phyloP scores from a whole-genome alignment of 2,329 filamentous ascomycete genomes.

The Penicillium occitanis region DNA sequence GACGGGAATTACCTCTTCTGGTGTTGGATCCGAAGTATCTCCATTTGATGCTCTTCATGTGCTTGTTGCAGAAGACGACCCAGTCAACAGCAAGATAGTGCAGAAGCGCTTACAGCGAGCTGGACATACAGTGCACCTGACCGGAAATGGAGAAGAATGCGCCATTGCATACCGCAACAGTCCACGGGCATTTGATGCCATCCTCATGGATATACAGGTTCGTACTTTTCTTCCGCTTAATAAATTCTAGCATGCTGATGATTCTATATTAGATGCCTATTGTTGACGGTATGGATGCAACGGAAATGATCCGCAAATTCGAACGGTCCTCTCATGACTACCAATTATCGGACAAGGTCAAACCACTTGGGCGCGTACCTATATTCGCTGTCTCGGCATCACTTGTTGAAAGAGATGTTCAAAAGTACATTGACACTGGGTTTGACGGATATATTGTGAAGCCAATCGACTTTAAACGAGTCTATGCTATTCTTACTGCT shows the following conservation, averaged over 20 bases:
- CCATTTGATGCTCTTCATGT: slow-evolving; percentile 43
- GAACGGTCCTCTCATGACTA: slow-evolving; percentile 58
- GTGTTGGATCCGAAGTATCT: slow-evolving; percentile 1
- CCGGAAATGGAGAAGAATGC: slow-evolving; percentile 83
- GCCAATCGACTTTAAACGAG: slow-evolving; percentile 75
- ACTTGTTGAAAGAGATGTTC: slow-evolving; percentile 66
- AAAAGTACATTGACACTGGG: slow-evolving; percentile 71
- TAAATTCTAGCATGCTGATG: not conserved
- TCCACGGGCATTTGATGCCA: slow-evolving; percentile 66
- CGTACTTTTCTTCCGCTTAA: not conserved
- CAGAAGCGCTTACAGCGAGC: slow-evolving; percentile 75
- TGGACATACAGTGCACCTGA: slow-evolving; percentile 69
- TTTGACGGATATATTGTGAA: slow-evolving; percentile 93
- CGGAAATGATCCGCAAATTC: slow-evolving; percentile 76
- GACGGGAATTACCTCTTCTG: not conserved
- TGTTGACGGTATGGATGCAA: slow-evolving; percentile 76
- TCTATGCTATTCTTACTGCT: slow-evolving; percentile 67
- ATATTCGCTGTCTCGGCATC: slow-evolving; percentile 88
- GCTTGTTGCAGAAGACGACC: slow-evolving; percentile 83
- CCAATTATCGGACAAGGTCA: slow-evolving; percentile 59
- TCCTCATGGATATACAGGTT: slow-evolving; percentile 93
- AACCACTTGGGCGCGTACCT: slow-evolving; percentile 66
- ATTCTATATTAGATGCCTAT: slow-evolving; percentile 73
- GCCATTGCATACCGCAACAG: slow-evolving; percentile 67
- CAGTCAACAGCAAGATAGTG: slow-evolving; percentile 79